Percentiles rank a stretch among this genome's conserved stretches.
Evolutionary conservation across 306 rosid species (phyloP).

Genomic region (Prunus armeniaca): DNA sequence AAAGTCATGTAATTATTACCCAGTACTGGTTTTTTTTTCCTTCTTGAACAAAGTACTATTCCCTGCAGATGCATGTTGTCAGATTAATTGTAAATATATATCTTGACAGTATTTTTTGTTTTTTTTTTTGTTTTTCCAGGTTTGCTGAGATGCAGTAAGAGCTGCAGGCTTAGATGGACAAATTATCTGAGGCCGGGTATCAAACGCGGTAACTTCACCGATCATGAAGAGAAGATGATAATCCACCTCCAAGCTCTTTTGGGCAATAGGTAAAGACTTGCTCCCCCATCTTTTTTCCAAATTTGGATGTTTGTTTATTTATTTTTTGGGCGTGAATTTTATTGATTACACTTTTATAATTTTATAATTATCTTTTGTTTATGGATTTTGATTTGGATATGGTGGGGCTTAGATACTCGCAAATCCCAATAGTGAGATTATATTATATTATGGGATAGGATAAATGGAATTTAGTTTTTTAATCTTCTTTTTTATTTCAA

Average conservation of each 20-base stretch:
- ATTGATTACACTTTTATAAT: neutral
- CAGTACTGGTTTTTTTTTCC: neutral
- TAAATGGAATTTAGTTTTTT: neutral
- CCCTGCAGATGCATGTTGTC: neutral
- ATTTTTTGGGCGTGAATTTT: neutral
- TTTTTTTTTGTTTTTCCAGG: constrained; percentile 39
- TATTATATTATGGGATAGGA: neutral
- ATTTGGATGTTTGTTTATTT: neutral
- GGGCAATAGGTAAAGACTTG: constrained; percentile 57
- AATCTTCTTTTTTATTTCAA: neutral
- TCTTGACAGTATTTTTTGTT: neutral
- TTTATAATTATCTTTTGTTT: neutral
- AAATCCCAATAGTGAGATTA: constrained; percentile 7
- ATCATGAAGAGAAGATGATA: constrained; percentile 85
- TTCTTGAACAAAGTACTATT: neutral
- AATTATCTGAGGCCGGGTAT: constrained; percentile 92
- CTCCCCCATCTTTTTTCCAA: neutral
- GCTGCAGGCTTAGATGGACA: constrained; percentile 96
- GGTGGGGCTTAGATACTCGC: neutral
- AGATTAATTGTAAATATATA: neutral
- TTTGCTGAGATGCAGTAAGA: constrained; percentile 86
- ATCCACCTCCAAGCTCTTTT: constrained; percentile 91
- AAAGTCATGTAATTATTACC: neutral
- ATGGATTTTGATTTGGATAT: neutral
- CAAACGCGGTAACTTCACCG: constrained; percentile 75